Evolutionary conservation across 1,139 yeast genomes (phyloP), one percentile per base, ranked within the genome.

Genomic region (Suhomyces kunorum): DNA sequence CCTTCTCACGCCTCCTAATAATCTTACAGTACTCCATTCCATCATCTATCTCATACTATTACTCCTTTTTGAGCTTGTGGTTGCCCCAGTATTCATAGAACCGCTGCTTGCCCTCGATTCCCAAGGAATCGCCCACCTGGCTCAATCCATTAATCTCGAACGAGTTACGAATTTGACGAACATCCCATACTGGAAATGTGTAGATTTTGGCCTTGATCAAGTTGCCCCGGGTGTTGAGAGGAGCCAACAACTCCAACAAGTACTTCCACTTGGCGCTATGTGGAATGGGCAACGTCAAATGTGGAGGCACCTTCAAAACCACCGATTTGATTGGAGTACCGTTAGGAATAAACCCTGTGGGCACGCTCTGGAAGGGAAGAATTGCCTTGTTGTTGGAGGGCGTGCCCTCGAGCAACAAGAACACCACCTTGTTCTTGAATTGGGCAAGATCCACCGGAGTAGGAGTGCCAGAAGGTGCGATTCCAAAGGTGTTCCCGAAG

Each of bases 371-470:
- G 46, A 79, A 77, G 12, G 83, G 81, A 40, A 81, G 63, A 0
- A 81, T 55, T 0, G 82, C 71, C 48, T 76, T 78, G 42, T 84
- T 84, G 54, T 83, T 84, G 1, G 87, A 76, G 0, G 87, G 69
- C 0, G 89, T 81, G 0, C 89, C 89, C 54, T 85, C 94, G 15
- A 79, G 65, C 37, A 83, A 74, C 33, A 81, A 53, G 44, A 69
- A 77, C 3, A 74, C 67, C n/a, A 69, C 60, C 34, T 68, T 68
- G 11, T 58, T 55, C 22, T 58, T 56, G 13, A 65, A 54, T 14
- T 53, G 51, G 3, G 55, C 43, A 28, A 57, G 56, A 4, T 42
- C 48, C 22, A 48, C 58, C 52, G 46, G 30, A 42, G 50, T 37
- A 15, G 39, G 14, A 12, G 25, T 15, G 5, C 37, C 40, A 16